Evolutionary conservation across 2,329 filamentous ascomycete genomes (phyloP).

Genomic region (Trichoderma breve): DNA sequence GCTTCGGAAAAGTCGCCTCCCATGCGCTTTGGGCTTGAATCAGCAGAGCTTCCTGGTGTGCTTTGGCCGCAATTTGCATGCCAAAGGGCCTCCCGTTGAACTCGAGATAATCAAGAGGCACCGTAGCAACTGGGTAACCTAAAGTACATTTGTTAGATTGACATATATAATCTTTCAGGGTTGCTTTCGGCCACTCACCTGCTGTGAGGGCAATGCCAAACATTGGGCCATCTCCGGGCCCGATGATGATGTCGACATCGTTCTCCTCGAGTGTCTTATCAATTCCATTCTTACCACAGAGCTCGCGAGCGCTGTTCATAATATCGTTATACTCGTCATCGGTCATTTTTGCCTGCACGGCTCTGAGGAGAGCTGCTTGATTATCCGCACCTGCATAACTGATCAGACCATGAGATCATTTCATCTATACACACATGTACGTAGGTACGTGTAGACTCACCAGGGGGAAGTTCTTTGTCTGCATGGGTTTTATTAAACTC

Average conservation of each 20-base stretch:
- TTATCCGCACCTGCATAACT: background rate
- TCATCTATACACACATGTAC: background rate
- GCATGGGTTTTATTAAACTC: background rate
- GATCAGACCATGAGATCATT: background rate
- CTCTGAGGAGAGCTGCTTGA: background rate
- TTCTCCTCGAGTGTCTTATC: background rate
- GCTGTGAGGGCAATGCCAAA: background rate
- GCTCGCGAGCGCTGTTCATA: background rate
- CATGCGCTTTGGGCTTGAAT: background rate
- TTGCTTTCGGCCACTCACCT: background rate
- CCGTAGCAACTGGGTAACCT: background rate
- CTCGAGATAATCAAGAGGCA: background rate
- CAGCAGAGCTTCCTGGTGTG: background rate
- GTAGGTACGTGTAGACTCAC: background rate
- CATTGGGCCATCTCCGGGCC: background rate
- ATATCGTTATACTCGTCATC: background rate
- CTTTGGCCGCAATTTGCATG: background rate
- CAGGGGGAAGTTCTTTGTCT: background rate
- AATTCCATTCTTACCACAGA: background rate
- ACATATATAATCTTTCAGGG: background rate
- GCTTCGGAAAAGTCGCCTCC: background rate
- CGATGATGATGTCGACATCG: background rate
- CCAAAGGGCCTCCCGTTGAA: background rate
- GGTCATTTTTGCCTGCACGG: background rate
- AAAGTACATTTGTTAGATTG: background rate